phyloP scores from a whole-genome alignment of 345 rosid species.

The Aquilaria sinensis region DNA sequence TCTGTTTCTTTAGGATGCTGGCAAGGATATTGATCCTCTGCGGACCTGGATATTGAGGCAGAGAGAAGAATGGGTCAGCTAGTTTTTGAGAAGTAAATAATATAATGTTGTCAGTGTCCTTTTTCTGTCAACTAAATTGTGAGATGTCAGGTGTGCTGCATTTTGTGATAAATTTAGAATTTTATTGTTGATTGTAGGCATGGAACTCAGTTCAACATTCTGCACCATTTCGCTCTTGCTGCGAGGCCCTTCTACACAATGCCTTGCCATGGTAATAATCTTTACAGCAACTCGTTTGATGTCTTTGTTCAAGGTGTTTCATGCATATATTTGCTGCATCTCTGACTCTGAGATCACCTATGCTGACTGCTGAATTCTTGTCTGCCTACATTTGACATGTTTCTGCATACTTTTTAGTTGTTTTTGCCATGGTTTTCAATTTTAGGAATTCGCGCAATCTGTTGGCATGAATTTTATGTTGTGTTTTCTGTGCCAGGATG shows the following conservation, averaged over 20 bases:
- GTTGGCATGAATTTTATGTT: too few relatives aligned
- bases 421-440: too few relatives aligned
- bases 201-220: constrained; percentile 81
- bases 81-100: constrained; percentile 66
- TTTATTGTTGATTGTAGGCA: constrained; percentile 37
- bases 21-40: constrained; percentile 83
- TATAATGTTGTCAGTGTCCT: background rate
- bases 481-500: too few relatives aligned
- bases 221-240: constrained; percentile 72
- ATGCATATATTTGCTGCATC: background rate
- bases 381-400: too few relatives aligned
- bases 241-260: constrained; percentile 94
- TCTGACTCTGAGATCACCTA: too few relatives aligned
- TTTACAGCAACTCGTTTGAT: constrained; percentile 86
- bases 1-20: constrained; percentile 61
- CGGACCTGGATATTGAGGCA: constrained; percentile 77
- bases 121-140: background rate
- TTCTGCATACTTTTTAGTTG: too few relatives aligned
- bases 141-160: background rate
- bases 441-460: too few relatives aligned
- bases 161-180: background rate
- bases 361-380: too few relatives aligned
- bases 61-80: constrained; percentile 92
- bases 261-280: constrained; percentile 72
- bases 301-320: constrained; percentile 82